Evolutionary conservation across 306 rosid species (phyloP), one percentile per base, ranked within the genome.

Genomic region (Lablab purpureus): DNA sequence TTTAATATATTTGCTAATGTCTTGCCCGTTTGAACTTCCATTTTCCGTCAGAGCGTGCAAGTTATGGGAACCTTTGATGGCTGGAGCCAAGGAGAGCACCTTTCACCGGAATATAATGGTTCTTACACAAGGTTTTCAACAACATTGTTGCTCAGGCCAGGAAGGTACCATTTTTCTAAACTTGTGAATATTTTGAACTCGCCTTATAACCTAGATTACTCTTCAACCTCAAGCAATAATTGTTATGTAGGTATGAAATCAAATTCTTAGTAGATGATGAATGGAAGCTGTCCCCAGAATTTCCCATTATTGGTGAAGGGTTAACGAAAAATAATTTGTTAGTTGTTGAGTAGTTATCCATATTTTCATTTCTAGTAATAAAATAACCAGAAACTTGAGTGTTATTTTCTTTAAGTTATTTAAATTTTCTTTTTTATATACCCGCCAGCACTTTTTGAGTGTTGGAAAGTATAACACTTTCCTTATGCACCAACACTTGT

Each of bases 41-140:
- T 66, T 77, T 74, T 50, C 64, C 65, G 18, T 60, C 72, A 95
- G 99, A 84, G 93, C 46, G 97, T 95, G 81, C 97, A 95, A 90
- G 91, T 95, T 45, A 91, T 91, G 99, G 99, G 99, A 25, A 87
- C 86, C 43, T 95, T 95, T 73, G 99, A 95, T 75, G 98, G 99
- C 22, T 93, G 98, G 99, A 95, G 97, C 82, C 93, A 90, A 78
- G 99, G 99, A 59, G 98, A 95, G 85, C 84, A 88, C 59, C 86
- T 95, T 70, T 95, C 99, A 18, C 88, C 97, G 3, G 97, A 95
- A 75, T 93, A 95, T 71, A 83, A 87, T 23, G 94, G 91, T 81
- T 90, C 92, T 69, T 91, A 64, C 79, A 86, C 97, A 19, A 87
- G 83, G 54, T 95, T 95, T 87, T 95, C 98, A 14, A 83, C 99